Base-by-base conservation (phyloP, 2,329 filamentous ascomycete genomes). In the Colletotrichum costaricense region DNA sequence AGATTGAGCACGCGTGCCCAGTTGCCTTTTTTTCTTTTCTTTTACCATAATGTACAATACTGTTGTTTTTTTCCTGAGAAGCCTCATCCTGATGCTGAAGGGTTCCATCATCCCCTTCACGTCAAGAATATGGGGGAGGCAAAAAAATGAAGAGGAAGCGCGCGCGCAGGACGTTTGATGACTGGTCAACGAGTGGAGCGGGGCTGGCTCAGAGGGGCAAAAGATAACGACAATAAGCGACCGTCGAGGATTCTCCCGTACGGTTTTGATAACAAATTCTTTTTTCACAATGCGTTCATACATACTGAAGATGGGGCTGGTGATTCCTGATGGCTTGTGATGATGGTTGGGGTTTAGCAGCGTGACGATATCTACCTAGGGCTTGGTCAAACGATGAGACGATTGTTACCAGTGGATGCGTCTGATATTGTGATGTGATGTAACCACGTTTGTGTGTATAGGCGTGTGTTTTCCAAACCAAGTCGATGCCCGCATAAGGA, bases 321-420 rank as follows among this genome's bases (percentile, higher is more conserved):
- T 54, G 22, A 49, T 49, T 55, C 46, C 58, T 56, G 35, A 49
- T 35, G 46, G 66, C 63, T 67, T 60, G 52, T 55, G 60, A 28
- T 46, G 52, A 55, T 26, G 69, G 64, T 8, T n/a, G 52, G 33
- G 19, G 42, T 22, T n/a, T 26, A 30, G 67, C 19, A 38, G 24
- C 28, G 9, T 33, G 33, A 55, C 54, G 42, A 56, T 38, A 19
- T 49, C 42, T 49, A 49, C 19, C 19, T 60, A 59, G 55, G 68
- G 63, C 49, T 38, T 64, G 67, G 49, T 49, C 72, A 49, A 75
- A 75, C 72, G 74, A 72, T 38, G 72, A 72, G 64, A 75, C 24
- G 74, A 75, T 66, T 72, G 54, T 54, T 72, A 68, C 38, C 68
- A 49, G 0, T n/a, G 5, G 3, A 22, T n/a, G 42, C 8, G 19